phyloP scores from a whole-genome alignment of 495 filamentous ascomycete species.

The Penicillium antarcticum region DNA sequence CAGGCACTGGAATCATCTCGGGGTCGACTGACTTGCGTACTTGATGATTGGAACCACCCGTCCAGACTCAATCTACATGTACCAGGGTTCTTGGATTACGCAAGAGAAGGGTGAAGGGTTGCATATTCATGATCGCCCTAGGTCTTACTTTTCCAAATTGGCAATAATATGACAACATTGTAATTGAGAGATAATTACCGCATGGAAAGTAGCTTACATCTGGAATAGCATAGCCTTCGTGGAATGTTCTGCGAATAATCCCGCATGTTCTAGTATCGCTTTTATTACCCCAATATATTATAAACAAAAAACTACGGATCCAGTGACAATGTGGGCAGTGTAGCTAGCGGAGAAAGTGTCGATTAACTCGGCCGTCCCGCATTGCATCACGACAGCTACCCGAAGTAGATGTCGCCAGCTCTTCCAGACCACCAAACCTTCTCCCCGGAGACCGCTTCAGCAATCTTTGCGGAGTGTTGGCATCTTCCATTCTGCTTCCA shows the following conservation, averaged over 20 bases:
- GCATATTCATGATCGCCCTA: neutral
- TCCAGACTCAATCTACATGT: slow-evolving; percentile 2
- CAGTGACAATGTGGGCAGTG: too few relatives aligned
- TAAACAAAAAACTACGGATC: too few relatives aligned
- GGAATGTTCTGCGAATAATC: too few relatives aligned
- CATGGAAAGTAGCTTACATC: too few relatives aligned
- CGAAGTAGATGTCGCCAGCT: neutral
- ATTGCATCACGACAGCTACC: slow-evolving; percentile 2
- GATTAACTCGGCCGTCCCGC: neutral
- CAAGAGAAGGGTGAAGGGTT: neutral
- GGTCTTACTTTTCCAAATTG: neutral
- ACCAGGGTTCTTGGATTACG: neutral
- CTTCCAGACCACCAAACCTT: neutral
- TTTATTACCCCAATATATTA: too few relatives aligned
- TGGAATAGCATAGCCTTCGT: too few relatives aligned
- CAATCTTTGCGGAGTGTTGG: neutral
- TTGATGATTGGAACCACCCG: slow-evolving; percentile 4
- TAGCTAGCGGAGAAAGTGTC: too few relatives aligned
- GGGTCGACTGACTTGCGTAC: neutral
- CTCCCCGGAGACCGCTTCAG: neutral
- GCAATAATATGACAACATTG: neutral
- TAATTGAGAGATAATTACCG: neutral
- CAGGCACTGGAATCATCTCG: slow-evolving; percentile 3
- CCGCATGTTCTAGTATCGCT: too few relatives aligned
- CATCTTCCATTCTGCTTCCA: neutral